Conservation (phyloP, 495 filamentous ascomycete genomes). For the Polyplosphaeria fusca region DNA sequence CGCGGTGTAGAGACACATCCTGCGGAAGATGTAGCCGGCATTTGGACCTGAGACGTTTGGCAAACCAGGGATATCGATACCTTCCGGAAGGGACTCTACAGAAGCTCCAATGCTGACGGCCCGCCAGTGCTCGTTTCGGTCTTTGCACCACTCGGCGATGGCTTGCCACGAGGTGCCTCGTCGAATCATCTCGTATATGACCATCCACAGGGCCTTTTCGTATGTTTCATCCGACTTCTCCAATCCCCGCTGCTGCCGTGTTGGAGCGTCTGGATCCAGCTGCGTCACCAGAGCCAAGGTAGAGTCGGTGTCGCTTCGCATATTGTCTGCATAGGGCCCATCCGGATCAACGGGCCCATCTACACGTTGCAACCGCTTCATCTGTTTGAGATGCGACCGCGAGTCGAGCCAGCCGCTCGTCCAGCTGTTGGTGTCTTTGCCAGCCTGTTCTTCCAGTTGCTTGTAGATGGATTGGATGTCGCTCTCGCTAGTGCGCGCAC, state of each 20-base stretch:
- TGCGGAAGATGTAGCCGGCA: conserved; percentile 64
- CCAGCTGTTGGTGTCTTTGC: conserved; percentile 65
- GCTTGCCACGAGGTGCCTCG: conserved; percentile 68
- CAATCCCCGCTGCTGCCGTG: conserved; percentile 68
- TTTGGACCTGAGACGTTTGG: conserved; percentile 41
- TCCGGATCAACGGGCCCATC: conserved; percentile 50
- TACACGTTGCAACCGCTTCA: conserved; percentile 71
- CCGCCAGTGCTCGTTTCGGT: conserved; percentile 79
- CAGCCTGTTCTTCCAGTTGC: conserved; percentile 59
- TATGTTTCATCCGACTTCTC: conserved; percentile 79
- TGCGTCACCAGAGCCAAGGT: conserved; percentile 75
- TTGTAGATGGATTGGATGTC: conserved; percentile 73
- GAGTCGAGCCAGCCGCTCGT: conserved; percentile 90
- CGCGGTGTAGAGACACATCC: conserved; percentile 76
- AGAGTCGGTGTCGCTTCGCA: conserved; percentile 54
- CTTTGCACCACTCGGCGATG: conserved; percentile 76
- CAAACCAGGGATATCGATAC: too few species aligned
- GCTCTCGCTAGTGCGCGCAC: conserved; percentile 58
- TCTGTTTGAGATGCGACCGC: conserved; percentile 79
- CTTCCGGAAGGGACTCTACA: conserved; percentile 27
- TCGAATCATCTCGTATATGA: conserved; percentile 83
- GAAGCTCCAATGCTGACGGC: conserved; percentile 61
- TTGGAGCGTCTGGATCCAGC: conserved; percentile 85
- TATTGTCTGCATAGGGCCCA: conserved; percentile 45
- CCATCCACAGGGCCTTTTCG: conserved; percentile 82